Evolutionary conservation across 257 asterid genomes (phyloP), one percentile per base, ranked within the genome.

Genomic region (Capsicum chinense): DNA sequence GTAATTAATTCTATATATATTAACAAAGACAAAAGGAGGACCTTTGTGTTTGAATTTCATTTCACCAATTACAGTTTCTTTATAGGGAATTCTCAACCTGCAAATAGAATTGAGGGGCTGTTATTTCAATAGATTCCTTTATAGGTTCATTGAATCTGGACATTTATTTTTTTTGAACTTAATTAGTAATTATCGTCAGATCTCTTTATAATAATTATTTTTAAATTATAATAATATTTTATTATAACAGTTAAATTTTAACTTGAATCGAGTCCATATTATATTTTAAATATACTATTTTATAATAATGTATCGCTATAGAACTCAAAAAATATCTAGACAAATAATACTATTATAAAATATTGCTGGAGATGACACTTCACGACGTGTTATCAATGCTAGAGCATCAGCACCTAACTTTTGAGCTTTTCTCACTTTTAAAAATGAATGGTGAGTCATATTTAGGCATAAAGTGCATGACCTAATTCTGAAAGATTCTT

Each of bases 1-100:
- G 42, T 63, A 19, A 60, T 9, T 44, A 8, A 62, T 64, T 59
- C 6, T 33, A 66, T 26, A 26, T 26, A 26, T 66, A 66, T 33
- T 26, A 64, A 64, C 71, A 64, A 64, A 64, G 71, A 64, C 71
- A 21, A 56, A 63, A 15, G 71, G 35, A 13, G 33, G 73, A 66
- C 47, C 59, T 74, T 50, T 74, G 21, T 74, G 12, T 21, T 74
- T 50, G 62, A 74, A 74, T 74, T 74, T 74, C 62, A 74, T 50
- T 13, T 74, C 81, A 74, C 33, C 21, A 74, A 50, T 50, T 62
- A 21, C n/a, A 21, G 9, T 62, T 52, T 50, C 80, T 70, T 74
- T 74, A 50, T 74, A 74, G 11, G 11, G 5, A 74, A 50, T 12
- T 74, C 21, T 74, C 19, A 74, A 12, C 21, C n/a, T 12, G 62